Conservation (phyloP, 352 stramenopile species). For the Phytopythium sindhum region DNA sequence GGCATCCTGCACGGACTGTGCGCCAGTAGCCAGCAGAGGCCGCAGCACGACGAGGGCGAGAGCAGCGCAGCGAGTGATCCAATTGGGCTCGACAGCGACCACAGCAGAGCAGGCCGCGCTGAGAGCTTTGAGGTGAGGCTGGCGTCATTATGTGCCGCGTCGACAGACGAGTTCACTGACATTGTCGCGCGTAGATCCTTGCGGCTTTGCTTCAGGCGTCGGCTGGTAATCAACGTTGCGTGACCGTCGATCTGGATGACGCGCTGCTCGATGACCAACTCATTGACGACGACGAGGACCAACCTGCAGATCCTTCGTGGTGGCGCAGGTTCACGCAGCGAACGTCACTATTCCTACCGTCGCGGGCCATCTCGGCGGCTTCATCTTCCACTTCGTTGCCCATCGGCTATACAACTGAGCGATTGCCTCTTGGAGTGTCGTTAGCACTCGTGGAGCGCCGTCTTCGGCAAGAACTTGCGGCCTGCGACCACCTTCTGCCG, state of each 20-base stretch:
- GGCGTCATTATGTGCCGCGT: neutral
- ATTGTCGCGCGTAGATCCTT: neutral
- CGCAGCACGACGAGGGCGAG: neutral
- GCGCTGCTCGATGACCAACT: neutral
- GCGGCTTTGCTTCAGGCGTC: neutral
- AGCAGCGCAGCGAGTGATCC: neutral
- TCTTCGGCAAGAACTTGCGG: constrained; percentile 16
- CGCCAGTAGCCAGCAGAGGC: constrained; percentile 4
- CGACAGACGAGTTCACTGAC: neutral
- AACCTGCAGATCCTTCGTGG: neutral
- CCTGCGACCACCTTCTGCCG: constrained; percentile 31
- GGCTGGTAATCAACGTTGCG: neutral
- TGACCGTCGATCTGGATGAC: neutral
- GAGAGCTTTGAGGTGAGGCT: neutral
- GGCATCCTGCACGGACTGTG: constrained; percentile 50
- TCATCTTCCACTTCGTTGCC: neutral
- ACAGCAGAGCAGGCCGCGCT: neutral
- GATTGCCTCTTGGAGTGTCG: constrained; percentile 3
- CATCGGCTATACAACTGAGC: neutral
- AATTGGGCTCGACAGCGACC: neutral
- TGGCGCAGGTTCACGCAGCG: neutral
- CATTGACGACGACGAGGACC: neutral
- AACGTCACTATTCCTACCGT: neutral
- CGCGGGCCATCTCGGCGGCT: neutral
- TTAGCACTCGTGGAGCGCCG: constrained; percentile 14